phyloP scores from a whole-genome alignment of 1,284 basidiomycete species.

The Ustilago nuda region DNA sequence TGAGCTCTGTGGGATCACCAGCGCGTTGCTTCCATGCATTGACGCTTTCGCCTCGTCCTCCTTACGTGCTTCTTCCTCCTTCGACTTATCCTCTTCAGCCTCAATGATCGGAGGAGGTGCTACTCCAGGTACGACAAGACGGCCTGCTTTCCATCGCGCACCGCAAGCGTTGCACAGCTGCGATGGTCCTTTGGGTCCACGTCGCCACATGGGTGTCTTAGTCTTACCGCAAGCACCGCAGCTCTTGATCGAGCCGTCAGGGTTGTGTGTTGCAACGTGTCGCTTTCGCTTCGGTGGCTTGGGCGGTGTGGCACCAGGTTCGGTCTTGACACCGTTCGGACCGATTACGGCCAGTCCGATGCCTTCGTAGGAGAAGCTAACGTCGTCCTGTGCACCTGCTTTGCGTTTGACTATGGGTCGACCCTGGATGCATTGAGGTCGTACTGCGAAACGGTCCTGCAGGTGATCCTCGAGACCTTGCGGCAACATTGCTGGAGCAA shows the following conservation, averaged over 20 bases:
- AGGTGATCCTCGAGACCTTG: slow-evolving; percentile 62
- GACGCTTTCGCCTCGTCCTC: slow-evolving; percentile 45
- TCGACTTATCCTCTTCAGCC: slow-evolving; percentile 42
- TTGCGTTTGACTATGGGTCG: slow-evolving; percentile 64
- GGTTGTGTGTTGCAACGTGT: slow-evolving; percentile 67
- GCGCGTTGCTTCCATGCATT: slow-evolving; percentile 51
- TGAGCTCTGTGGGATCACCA: slow-evolving; percentile 50
- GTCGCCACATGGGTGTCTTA: slow-evolving; percentile 67
- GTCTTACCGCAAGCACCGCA: slow-evolving; percentile 66
- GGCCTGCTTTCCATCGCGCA: slow-evolving; percentile 66
- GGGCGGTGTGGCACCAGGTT: slow-evolving; percentile 28
- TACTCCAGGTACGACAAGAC: slow-evolving; percentile 63
- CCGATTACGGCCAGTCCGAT: slow-evolving; percentile 38
- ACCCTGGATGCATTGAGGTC: slow-evolving; percentile 46
- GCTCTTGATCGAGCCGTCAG: slow-evolving; percentile 65
- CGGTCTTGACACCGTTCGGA: slow-evolving; percentile 44
- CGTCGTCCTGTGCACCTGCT: slow-evolving; percentile 49
- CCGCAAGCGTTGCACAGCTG: slow-evolving; percentile 68
- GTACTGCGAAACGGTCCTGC: slow-evolving; percentile 60
- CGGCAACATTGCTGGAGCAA: slow-evolving; percentile 38
- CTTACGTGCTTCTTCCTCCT: slow-evolving; percentile 42
- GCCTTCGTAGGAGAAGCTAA: slow-evolving; percentile 44
- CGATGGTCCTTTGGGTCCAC: slow-evolving; percentile 63
- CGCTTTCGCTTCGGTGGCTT: slow-evolving; percentile 64
- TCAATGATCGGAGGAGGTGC: slow-evolving; percentile 61